Percentiles rank a stretch among this genome's conserved stretches.
Conservation (phyloP, 2,329 filamentous ascomycete species). For the Endothia cerciana region DNA sequence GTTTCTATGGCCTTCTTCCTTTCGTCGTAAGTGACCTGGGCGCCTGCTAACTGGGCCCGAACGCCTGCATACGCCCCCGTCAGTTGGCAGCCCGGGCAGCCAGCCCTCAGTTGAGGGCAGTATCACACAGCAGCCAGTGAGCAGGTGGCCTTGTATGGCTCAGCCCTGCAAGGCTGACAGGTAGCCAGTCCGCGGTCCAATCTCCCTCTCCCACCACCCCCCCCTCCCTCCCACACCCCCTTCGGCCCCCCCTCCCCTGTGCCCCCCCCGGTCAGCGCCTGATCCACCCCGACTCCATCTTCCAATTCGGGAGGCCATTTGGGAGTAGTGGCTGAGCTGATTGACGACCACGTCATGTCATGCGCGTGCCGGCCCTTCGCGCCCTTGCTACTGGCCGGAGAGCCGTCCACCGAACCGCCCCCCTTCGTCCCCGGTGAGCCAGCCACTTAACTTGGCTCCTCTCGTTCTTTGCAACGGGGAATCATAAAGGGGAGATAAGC, state of each 20-base stretch:
- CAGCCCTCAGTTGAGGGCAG: too few relatives aligned
- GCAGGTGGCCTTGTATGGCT: conserved; percentile 12
- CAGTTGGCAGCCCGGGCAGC: too few relatives aligned
- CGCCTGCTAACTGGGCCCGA: background rate
- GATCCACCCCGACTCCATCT: background rate
- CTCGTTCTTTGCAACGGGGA: too few relatives aligned
- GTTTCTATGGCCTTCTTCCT: background rate
- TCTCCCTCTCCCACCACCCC: background rate
- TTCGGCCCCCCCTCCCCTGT: too few relatives aligned
- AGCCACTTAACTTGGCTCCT: too few relatives aligned
- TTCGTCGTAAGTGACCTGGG: background rate
- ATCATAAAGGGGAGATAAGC: too few relatives aligned
- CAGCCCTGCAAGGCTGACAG: conserved; percentile 27
- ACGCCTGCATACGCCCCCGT: background rate
- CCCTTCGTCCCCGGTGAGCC: too few relatives aligned
- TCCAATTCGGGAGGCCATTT: conserved; percentile 5
- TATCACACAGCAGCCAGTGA: background rate
- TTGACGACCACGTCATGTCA: conserved; percentile 14
- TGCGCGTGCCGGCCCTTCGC: background rate
- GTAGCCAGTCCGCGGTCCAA: background rate
- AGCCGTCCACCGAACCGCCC: background rate
- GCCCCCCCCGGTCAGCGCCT: background rate
- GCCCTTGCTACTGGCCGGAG: background rate
- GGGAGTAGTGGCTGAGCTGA: conserved; percentile 22
- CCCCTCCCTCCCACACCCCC: too few relatives aligned